Evolutionary conservation across 495 filamentous ascomycete species (phyloP).

Genomic region (Tetracladium setigerum): DNA sequence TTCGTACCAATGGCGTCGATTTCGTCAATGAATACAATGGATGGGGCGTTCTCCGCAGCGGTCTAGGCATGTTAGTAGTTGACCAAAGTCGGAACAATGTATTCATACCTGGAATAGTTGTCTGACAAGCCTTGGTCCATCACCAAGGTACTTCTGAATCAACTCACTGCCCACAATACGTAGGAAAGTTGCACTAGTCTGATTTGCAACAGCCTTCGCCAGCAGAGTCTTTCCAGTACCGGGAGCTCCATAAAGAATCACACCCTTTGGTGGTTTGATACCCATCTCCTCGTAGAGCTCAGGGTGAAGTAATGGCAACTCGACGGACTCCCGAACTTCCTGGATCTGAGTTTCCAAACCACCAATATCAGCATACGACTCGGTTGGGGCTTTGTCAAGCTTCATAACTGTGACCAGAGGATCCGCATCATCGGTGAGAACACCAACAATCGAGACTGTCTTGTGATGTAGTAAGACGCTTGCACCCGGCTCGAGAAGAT

Average conservation of each 20-base stretch:
- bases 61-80: slow-evolving; percentile 40
- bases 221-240: slow-evolving; percentile 97
- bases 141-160: slow-evolving; percentile 98
- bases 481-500: slow-evolving; percentile 91
- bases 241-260: slow-evolving; percentile 96
- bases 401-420: slow-evolving; percentile 98
- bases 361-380: slow-evolving; percentile 98
- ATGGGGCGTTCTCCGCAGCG: slow-evolving; percentile 90
- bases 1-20: slow-evolving; percentile 99
- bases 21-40: slow-evolving; percentile 99
- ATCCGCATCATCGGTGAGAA: slow-evolving; percentile 94
- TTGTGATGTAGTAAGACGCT: slow-evolving; percentile 97
- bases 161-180: slow-evolving; percentile 96
- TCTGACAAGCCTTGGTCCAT: slow-evolving; percentile 87
- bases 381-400: slow-evolving; percentile 96
- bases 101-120: slow-evolving; percentile 81
- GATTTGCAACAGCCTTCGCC: slow-evolving; percentile 97
- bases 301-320: slow-evolving; percentile 90
- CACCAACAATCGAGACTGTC: slow-evolving; percentile 93
- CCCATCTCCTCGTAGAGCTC: slow-evolving; percentile 99
- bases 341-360: slow-evolving; percentile 93
- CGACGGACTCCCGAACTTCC: slow-evolving; percentile 94
- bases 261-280: slow-evolving; percentile 98
- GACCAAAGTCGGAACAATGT: neutral
- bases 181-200: slow-evolving; percentile 96